phyloP scores from a whole-genome alignment of 2,329 filamentous ascomycete genomes.

The Calonectria honghensis region DNA sequence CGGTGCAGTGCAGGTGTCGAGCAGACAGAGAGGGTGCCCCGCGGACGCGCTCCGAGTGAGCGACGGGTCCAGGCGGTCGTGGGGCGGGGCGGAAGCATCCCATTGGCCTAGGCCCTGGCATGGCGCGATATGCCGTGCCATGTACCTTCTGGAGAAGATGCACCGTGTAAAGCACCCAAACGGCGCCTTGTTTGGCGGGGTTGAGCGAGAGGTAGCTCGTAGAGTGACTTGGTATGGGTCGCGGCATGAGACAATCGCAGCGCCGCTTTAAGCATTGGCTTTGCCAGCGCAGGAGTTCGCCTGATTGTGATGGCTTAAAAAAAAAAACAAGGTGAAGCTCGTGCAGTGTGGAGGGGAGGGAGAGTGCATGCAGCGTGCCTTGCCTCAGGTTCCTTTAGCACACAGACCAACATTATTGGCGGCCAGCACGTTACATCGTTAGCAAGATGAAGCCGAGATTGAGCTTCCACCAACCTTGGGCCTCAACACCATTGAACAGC shows the following conservation, averaged over 20 bases:
- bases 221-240: slow-evolving; percentile 49
- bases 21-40: slow-evolving; percentile 23
- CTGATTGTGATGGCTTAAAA: slow-evolving; percentile 5
- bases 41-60: slow-evolving; percentile 26
- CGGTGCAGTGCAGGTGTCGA: slow-evolving; percentile 7
- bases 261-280: slow-evolving; percentile 49
- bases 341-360: slow-evolving; percentile 16
- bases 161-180: slow-evolving; percentile 52
- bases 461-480: slow-evolving; percentile 31
- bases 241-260: slow-evolving; percentile 46
- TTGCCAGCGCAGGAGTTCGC: slow-evolving; percentile 20
- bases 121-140: slow-evolving; percentile 40
- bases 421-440: slow-evolving; percentile 31
- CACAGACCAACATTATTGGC: slow-evolving; percentile 10
- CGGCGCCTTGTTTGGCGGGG: slow-evolving; percentile 50
- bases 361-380: slow-evolving; percentile 33
- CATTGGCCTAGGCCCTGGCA: slow-evolving; percentile 46
- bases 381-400: slow-evolving; percentile 20
- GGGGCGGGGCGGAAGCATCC: slow-evolving; percentile 44
- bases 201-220: slow-evolving; percentile 48
- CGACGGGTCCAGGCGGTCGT: slow-evolving; percentile 28
- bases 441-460: slow-evolving; percentile 16
- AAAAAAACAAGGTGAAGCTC: slow-evolving; percentile 7
- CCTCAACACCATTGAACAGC: slow-evolving; percentile 37
- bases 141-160: slow-evolving; percentile 52